Evolutionary conservation across 108 stramenopile genomes (phyloP), one percentile per base, ranked within the genome.

Genomic region (Aureococcus anophagefferens): DNA sequence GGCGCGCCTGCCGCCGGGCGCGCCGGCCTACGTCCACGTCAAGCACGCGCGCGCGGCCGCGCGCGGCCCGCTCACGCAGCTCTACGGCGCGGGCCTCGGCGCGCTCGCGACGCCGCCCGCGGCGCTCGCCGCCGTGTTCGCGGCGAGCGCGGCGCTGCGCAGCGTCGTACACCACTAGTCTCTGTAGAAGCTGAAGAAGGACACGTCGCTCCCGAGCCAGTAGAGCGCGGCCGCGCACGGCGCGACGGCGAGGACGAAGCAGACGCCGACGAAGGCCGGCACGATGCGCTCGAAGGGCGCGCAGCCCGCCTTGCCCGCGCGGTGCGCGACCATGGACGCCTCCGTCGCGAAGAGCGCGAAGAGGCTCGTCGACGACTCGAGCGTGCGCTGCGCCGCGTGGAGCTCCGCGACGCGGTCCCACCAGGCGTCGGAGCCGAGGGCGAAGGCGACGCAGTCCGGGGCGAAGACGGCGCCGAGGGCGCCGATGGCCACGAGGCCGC

Each of bases 311-410:
- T 77, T 80, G 40, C 71, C 76, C 25, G 64, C 76, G 13, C 80
- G 69, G 45, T 71, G 71, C 17, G 74, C 46, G n/a, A 80, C 32
- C 80, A 80, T 80, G 0, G 70, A 72, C 35, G 80, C 80, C 64
- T 80, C 76, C 29, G 72, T 77, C n/a, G 74, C 70, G 65, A 65
- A 77, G 16, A 77, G 34, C 18, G 76, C 80, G 72, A 80, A 80
- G 28, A 80, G 44, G 30, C 76, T 66, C 30, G 76, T 76, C 15
- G 74, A 68, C 18, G 74, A 76, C 74, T 80, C 80, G 25, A 80
- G 76, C n/a, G 74, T 30, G n/a, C 29, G 62, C 69, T 80, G 76
- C 21, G 72, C 71, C 32, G 76, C 66, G 70, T 74, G 73, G 9
- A 73, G 30, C 17, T 5, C 32, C 15, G 63, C 32, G 13, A 80